Percentiles rank a stretch among this genome's conserved stretches.
These are phyloP conservation scores for Paracoccidioides brasiliensis DNA, from an alignment of 2,329 filamentous ascomycete species.

Conservation along the genomic window DNA sequence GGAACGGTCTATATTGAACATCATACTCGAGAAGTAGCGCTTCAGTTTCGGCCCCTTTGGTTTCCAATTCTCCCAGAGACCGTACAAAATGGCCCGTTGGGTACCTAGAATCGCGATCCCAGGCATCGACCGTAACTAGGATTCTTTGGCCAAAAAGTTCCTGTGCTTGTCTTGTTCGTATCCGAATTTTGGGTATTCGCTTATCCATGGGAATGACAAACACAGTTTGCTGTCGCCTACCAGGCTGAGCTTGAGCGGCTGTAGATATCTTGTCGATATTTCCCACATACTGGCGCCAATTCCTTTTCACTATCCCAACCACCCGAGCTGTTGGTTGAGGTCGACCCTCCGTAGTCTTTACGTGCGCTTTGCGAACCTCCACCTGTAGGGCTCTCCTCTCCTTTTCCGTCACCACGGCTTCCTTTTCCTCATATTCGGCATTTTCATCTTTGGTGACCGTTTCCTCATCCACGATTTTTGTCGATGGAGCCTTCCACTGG, in stretches of 20 bases:
- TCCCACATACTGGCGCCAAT: conserved; percentile 96
- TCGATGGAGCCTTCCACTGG: conserved; percentile 93
- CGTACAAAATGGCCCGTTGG: conserved; percentile 89
- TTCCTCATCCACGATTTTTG: conserved; percentile 92
- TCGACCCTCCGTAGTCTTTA: conserved; percentile 58
- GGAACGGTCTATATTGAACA: conserved; percentile 94
- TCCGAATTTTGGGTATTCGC: conserved; percentile 86
- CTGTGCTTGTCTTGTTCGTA: conserved; percentile 78
- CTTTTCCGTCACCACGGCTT: conserved; percentile 71
- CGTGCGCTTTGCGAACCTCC: conserved; percentile 76
- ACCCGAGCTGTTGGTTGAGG: conserved; percentile 85
- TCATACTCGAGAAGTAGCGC: conserved; percentile 89
- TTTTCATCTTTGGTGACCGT: conserved; percentile 86
- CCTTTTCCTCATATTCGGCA: conserved; percentile 62
- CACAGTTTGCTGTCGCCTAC: conserved; percentile 77
- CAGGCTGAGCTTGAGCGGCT: conserved; percentile 57
- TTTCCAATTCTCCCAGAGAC: conserved; percentile 84
- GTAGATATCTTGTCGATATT: conserved; percentile 84
- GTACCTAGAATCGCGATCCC: conserved; percentile 87
- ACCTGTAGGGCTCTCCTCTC: conserved; percentile 82
- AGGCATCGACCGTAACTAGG: conserved; percentile 83
- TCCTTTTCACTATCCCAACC: conserved; percentile 83
- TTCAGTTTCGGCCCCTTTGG: conserved; percentile 95
- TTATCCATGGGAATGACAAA: conserved; percentile 98
- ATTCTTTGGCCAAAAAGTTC: conserved; percentile 86